Conservation (phyloP, 2,329 filamentous ascomycete genomes). For the Talaromyces sp. region DNA sequence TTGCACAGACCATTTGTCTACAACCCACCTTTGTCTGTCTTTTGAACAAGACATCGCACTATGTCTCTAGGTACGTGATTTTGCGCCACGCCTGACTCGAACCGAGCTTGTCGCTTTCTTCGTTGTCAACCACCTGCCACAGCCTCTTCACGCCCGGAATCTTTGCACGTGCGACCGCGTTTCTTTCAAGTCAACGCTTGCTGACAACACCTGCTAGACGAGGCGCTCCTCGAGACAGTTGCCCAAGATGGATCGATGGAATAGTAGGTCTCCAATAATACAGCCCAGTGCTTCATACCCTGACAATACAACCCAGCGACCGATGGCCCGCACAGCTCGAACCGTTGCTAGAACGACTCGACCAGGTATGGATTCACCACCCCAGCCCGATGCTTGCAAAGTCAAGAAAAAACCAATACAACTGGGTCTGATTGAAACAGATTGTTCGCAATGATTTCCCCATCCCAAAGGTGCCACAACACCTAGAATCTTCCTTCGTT, state of each 20-base stretch:
- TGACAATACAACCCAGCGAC: slow-evolving; percentile 44
- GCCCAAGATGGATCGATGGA: slow-evolving; percentile 56
- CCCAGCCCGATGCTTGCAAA: background rate
- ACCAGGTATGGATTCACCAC: slow-evolving; percentile 47
- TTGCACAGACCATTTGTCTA: background rate
- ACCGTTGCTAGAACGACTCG: slow-evolving; percentile 61
- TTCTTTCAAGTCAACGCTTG: background rate
- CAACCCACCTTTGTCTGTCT: background rate
- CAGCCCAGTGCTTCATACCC: background rate
- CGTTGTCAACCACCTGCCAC: background rate
- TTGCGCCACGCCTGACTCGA: background rate
- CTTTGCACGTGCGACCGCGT: background rate
- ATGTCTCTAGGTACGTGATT: slow-evolving; percentile 29
- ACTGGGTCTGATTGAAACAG: slow-evolving; percentile 39
- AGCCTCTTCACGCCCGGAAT: background rate
- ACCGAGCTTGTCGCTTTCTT: background rate
- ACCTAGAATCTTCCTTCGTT: slow-evolving; percentile 33
- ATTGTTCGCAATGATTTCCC: slow-evolving; percentile 72
- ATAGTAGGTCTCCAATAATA: slow-evolving; percentile 39
- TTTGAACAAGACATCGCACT: slow-evolving; percentile 6
- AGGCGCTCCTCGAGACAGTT: slow-evolving; percentile 50
- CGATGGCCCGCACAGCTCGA: slow-evolving; percentile 65
- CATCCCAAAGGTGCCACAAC: slow-evolving; percentile 54
- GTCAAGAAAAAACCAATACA: background rate
- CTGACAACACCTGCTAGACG: slow-evolving; percentile 28